Conservation (phyloP, 2,329 filamentous ascomycete genomes). For the Hypoxylon sp. region DNA sequence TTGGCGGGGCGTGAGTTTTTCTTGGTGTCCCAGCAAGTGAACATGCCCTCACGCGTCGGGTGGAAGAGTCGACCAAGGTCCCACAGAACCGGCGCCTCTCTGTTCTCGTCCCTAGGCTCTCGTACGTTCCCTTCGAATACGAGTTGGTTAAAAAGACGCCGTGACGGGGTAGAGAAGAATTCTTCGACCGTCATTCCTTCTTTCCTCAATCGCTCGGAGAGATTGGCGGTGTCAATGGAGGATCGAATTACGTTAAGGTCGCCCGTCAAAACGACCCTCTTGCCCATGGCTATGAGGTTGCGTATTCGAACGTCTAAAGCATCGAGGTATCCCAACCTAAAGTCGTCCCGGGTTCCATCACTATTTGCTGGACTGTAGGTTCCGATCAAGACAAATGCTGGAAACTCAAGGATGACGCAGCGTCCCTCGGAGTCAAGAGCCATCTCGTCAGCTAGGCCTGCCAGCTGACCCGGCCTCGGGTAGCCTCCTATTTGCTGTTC, state of each 20-base stretch:
- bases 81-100: slow-evolving; percentile 79
- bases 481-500: slow-evolving; percentile 90
- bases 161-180: slow-evolving; percentile 77
- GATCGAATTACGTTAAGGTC: slow-evolving; percentile 85
- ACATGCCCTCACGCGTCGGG: slow-evolving; percentile 86
- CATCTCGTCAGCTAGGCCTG: slow-evolving; percentile 72
- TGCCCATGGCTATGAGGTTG: slow-evolving; percentile 83
- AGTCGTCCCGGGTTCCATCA: slow-evolving; percentile 85
- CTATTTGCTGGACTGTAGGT: slow-evolving; percentile 92
- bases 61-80: slow-evolving; percentile 88
- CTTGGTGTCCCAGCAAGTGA: slow-evolving; percentile 96
- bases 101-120: slow-evolving; percentile 74
- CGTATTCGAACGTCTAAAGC: slow-evolving; percentile 86
- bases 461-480: slow-evolving; percentile 76
- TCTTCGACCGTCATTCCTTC: slow-evolving; percentile 75
- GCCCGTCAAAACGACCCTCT: slow-evolving; percentile 86
- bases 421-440: slow-evolving; percentile 90
- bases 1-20: slow-evolving; percentile 97
- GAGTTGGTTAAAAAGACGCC: slow-evolving; percentile 88
- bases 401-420: slow-evolving; percentile 91
- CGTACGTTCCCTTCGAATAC: slow-evolving; percentile 77
- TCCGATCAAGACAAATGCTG: slow-evolving; percentile 92
- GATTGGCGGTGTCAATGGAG: slow-evolving; percentile 80
- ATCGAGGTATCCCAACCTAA: slow-evolving; percentile 82
- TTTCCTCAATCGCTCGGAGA: slow-evolving; percentile 78